Percentiles rank a stretch among this genome's conserved stretches.
phyloP scores from a whole-genome alignment of 495 filamentous ascomycete species.

The Lindgomyces ingoldianus region DNA sequence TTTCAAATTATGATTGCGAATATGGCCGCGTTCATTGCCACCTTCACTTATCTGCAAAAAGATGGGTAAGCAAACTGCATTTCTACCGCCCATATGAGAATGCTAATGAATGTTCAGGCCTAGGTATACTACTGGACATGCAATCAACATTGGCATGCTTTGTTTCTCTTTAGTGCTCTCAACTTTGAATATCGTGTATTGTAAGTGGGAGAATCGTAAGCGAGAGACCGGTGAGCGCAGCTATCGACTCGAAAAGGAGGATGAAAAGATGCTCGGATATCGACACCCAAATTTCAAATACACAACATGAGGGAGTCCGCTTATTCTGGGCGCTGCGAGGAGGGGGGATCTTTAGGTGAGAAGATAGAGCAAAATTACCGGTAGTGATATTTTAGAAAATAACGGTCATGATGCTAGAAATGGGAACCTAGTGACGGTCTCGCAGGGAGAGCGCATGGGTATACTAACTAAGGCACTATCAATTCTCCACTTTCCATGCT shows the following conservation, averaged over 20 bases:
- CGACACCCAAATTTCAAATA: constrained; percentile 53
- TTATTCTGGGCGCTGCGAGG: background rate
- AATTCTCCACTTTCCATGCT: too few relatives aligned
- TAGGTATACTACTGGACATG: constrained; percentile 50
- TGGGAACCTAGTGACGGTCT: too few relatives aligned
- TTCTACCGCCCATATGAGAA: background rate
- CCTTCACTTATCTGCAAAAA: constrained; percentile 52
- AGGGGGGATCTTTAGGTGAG: too few relatives aligned
- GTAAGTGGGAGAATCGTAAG: constrained; percentile 53
- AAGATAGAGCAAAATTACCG: too few relatives aligned
- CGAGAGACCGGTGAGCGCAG: constrained; percentile 49
- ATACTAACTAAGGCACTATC: too few relatives aligned
- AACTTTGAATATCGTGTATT: constrained; percentile 45
- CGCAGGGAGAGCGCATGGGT: too few relatives aligned
- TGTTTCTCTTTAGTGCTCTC: constrained; percentile 46
- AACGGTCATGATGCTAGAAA: too few relatives aligned
- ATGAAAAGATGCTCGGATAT: constrained; percentile 47
- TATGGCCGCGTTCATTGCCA: constrained; percentile 55
- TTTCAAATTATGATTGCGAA: constrained; percentile 52
- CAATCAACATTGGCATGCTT: constrained; percentile 51
- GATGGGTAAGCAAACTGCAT: constrained; percentile 46
- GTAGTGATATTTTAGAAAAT: too few relatives aligned
- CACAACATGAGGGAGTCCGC: constrained; percentile 41
- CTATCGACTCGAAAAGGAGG: constrained; percentile 43
- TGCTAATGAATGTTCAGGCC: constrained; percentile 38